A percentile compares a stretch with the other conserved stretches of the same genome.
phyloP scores from a whole-genome alignment of 208 protist genomes.

The Trypanosoma conorhini region DNA sequence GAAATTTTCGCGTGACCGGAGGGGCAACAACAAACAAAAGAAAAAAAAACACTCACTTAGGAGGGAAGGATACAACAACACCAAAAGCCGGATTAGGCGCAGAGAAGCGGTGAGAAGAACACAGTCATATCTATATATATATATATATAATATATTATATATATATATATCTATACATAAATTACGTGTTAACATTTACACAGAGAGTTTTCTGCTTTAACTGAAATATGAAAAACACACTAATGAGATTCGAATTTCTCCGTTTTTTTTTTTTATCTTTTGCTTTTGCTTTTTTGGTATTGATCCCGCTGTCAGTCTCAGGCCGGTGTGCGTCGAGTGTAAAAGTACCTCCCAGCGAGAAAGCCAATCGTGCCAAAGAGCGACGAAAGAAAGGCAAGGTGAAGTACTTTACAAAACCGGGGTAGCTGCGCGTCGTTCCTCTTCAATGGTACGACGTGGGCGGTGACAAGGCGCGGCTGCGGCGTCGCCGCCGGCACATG shows the following conservation, averaged over 20 bases:
- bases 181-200: not conserved
- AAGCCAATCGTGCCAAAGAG: conserved; percentile 8
- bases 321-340: not conserved
- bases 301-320: not conserved
- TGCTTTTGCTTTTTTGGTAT: not conserved
- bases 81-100: not conserved
- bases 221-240: not conserved
- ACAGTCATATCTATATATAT: not conserved
- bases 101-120: not conserved
- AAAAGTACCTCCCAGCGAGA: conserved; percentile 6
- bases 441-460: too few species aligned
- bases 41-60: too few species aligned
- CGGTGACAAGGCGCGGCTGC: not conserved
- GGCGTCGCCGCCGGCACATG: conserved; percentile 5
- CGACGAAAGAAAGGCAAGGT: not conserved
- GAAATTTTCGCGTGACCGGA: too few species aligned
- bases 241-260: not conserved
- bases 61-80: too few species aligned
- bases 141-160: conserved; percentile 1
- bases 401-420: not conserved
- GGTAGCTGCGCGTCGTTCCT: not conserved
- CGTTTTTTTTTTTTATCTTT: not conserved
- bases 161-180: not conserved
- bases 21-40: too few species aligned
- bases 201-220: not conserved